Conservation (phyloP, 805 yeast species). For the Candida verbasci region DNA sequence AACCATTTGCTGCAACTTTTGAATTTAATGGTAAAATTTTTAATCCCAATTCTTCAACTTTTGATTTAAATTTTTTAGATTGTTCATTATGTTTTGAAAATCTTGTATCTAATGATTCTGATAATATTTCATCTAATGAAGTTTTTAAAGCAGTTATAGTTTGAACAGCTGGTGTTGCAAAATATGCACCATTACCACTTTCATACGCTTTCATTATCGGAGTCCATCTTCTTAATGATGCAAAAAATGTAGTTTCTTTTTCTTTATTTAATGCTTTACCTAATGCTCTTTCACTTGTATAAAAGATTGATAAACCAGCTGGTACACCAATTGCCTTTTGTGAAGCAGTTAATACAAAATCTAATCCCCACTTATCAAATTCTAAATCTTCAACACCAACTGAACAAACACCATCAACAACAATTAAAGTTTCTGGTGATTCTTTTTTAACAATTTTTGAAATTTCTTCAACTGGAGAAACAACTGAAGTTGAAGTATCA, state of each 20-base stretch:
- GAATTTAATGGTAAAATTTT: conserved; percentile 59
- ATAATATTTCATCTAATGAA: conserved; percentile 68
- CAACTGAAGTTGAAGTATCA: conserved; percentile 95
- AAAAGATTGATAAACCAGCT: conserved; percentile 79
- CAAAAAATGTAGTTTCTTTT: conserved; percentile 54
- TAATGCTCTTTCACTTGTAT: conserved; percentile 73
- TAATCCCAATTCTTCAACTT: conserved; percentile 54
- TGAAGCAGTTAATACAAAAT: conserved; percentile 84
- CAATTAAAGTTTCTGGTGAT: conserved; percentile 75
- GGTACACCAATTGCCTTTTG: conserved; percentile 96
- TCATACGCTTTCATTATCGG: conserved; percentile 89
- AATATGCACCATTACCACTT: conserved; percentile 72
- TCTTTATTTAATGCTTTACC: conserved; percentile 47
- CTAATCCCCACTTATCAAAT: conserved; percentile 87
- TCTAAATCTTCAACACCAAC: conserved; percentile 83
- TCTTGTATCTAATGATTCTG: conserved; percentile 52
- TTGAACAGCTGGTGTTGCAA: conserved; percentile 97
- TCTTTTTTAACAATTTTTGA: conserved; percentile 55
- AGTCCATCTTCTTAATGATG: conserved; percentile 77
- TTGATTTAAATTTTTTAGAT: conserved; percentile 62
- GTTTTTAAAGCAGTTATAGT: conserved; percentile 74
- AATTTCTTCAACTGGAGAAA: conserved; percentile 63
- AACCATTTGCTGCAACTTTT: conserved; percentile 75
- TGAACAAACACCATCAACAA: conserved; percentile 95
- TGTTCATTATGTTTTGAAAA: conserved; percentile 58